Conservation (phyloP, 371 early-diverging fungal species). For the Cokeromyces recurvatus region DNA sequence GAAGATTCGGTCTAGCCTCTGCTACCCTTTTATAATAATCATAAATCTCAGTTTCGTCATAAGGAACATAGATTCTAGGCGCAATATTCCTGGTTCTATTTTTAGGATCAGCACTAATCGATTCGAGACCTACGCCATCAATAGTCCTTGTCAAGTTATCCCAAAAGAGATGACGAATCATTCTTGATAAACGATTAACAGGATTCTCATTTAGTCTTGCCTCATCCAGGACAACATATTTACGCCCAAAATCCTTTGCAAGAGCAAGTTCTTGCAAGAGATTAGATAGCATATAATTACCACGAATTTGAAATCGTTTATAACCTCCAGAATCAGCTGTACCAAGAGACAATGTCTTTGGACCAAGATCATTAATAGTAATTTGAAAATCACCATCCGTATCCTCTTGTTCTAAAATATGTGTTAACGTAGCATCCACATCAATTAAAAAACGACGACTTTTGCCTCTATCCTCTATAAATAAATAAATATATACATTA, state of each 20-base stretch:
- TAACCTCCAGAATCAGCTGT: conserved; percentile 81
- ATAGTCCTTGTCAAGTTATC: conserved; percentile 86
- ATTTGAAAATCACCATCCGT: conserved; percentile 90
- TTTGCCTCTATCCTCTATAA: conserved; percentile 61
- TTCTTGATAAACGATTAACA: conserved; percentile 74
- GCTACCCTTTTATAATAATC: conserved; percentile 73
- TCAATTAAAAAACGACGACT: conserved; percentile 75
- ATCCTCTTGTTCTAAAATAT: conserved; percentile 85
- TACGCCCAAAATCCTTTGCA: conserved; percentile 80
- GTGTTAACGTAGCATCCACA: conserved; percentile 68
- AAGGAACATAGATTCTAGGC: conserved; percentile 85
- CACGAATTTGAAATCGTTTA: conserved; percentile 78
- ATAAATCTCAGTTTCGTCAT: conserved; percentile 64
- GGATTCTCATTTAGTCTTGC: conserved; percentile 87
- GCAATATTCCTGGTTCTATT: conserved; percentile 64
- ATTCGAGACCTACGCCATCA: conserved; percentile 83
- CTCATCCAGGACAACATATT: conserved; percentile 77
- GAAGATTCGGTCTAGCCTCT: conserved; percentile 55
- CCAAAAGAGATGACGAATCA: conserved; percentile 91
- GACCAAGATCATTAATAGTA: conserved; percentile 85
- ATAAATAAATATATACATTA: neutral
- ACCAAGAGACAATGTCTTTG: conserved; percentile 80
- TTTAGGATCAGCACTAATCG: conserved; percentile 86
- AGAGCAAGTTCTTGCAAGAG: conserved; percentile 91
- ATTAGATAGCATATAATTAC: conserved; percentile 89